Percentiles rank a stretch among this genome's conserved stretches.
These are phyloP conservation scores for Lentinula sp. DNA, from an alignment of 768 basidiomycete genomes.

Conservation along the genomic window DNA sequence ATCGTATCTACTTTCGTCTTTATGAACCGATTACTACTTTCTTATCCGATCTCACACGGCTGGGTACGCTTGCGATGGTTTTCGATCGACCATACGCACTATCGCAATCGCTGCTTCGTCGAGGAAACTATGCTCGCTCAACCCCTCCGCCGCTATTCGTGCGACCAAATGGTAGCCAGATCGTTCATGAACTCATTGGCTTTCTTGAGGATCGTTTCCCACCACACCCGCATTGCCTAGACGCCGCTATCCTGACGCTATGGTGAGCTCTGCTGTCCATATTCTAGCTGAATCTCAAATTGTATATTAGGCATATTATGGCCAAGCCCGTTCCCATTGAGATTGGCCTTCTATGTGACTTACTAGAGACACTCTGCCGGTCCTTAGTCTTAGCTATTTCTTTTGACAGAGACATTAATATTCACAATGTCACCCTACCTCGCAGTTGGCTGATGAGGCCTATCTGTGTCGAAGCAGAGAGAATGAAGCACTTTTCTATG, in stretches of 20 bases:
- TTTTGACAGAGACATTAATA: conserved; percentile 11
- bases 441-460: conserved; percentile 39
- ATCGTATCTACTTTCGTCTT: conserved; percentile 27
- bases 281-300: not conserved
- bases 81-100: conserved; percentile 25
- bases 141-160: conserved; percentile 13
- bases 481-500: conserved; percentile 10
- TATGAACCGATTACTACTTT: conserved; percentile 20
- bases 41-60: conserved; percentile 33
- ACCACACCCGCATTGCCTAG: not conserved
- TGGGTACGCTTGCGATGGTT: conserved; percentile 27
- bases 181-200: conserved; percentile 14
- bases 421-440: conserved; percentile 48
- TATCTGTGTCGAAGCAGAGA: conserved; percentile 14
- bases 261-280: not conserved
- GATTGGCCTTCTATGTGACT: conserved; percentile 41
- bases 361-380: conserved; percentile 42
- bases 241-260: not conserved
- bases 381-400: conserved; percentile 29
- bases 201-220: not conserved
- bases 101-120: conserved; percentile 26
- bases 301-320: conserved; percentile 36
- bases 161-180: conserved; percentile 8
- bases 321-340: conserved; percentile 30
- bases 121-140: conserved; percentile 20